Percentiles rank a stretch among this genome's conserved stretches.
Evolutionary conservation across 257 asterid genomes (phyloP).

Genomic region (Galeopsis tetrahit): DNA sequence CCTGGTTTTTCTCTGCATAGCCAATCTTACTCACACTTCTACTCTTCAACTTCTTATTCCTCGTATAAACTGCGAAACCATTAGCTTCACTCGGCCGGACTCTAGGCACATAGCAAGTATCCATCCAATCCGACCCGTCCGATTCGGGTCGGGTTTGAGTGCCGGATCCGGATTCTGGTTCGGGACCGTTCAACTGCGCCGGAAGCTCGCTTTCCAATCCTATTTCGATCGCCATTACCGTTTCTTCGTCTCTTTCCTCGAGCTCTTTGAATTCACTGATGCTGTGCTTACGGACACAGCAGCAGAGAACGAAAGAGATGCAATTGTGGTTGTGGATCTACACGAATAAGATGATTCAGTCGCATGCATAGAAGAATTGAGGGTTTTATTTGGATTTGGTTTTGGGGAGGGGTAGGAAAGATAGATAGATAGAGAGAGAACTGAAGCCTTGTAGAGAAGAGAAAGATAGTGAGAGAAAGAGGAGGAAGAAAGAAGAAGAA

Average conservation of each 20-base stretch:
- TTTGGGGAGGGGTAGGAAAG: slow-evolving; percentile 17
- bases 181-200: slow-evolving; percentile 30
- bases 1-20: slow-evolving; percentile 35
- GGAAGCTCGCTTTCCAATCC: slow-evolving; percentile 41
- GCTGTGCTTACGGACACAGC: slow-evolving; percentile 41
- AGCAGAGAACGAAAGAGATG: slow-evolving; percentile 34
- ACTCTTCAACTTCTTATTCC: slow-evolving; percentile 70
- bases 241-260: slow-evolving; percentile 29
- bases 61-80: slow-evolving; percentile 66
- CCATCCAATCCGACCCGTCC: slow-evolving; percentile 43
- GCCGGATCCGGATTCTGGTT: slow-evolving; percentile 34
- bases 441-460: slow-evolving; percentile 36
- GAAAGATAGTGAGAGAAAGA: not conserved
- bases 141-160: slow-evolving; percentile 39
- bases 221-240: slow-evolving; percentile 54
- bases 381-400: slow-evolving; percentile 26
- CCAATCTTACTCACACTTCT: slow-evolving; percentile 38
- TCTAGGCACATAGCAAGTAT: slow-evolving; percentile 42
- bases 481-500: slow-evolving; percentile 20
- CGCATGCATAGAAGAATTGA: slow-evolving; percentile 36
- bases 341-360: slow-evolving; percentile 23
- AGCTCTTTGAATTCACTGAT: slow-evolving; percentile 36
- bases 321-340: slow-evolving; percentile 41
- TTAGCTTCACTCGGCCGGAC: slow-evolving; percentile 59
- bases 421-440: slow-evolving; percentile 11